Percentiles rank a stretch among this genome's conserved stretches.
These are phyloP conservation scores for Yamadazyma scolyti DNA, from an alignment of 805 yeast species.

Conservation along the genomic window DNA sequence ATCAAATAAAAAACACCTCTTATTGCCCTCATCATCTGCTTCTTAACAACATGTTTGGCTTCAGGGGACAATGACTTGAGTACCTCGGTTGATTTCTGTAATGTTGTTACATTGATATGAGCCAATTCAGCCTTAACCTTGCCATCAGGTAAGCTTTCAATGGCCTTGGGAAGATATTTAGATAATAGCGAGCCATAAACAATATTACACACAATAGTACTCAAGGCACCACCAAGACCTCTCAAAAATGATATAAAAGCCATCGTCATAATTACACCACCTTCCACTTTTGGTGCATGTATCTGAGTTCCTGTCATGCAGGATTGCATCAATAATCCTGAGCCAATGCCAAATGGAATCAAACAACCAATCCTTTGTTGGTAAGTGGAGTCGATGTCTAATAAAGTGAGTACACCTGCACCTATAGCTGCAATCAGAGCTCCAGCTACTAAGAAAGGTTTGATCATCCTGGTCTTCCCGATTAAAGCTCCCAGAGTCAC, in stretches of 20 bases:
- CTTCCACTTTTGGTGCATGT: conserved; percentile 48
- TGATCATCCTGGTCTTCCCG: conserved; percentile 35
- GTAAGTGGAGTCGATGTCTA: conserved; percentile 32
- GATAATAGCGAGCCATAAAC: conserved; percentile 7
- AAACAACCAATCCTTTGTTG: conserved; percentile 42
- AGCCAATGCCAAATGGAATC: conserved; percentile 43
- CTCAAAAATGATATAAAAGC: conserved; percentile 43
- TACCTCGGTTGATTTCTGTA: conserved; percentile 2
- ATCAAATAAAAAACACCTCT: conserved; percentile 37
- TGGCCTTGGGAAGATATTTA: conserved; percentile 6
- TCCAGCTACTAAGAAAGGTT: conserved; percentile 36
- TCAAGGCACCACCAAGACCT: conserved; percentile 44
- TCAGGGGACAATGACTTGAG: conserved; percentile 14
- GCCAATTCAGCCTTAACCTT: conserved; percentile 5
- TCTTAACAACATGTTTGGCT: conserved; percentile 20
- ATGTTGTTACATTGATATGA: conserved; percentile 1
- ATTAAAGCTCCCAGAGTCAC: conserved; percentile 35
- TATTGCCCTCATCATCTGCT: conserved; percentile 31
- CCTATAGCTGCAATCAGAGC: conserved; percentile 39
- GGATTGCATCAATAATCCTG: conserved; percentile 48
- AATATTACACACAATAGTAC: conserved; percentile 19
- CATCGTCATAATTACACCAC: conserved; percentile 47
- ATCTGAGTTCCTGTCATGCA: conserved; percentile 43
- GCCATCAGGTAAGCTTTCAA: too few relatives aligned
- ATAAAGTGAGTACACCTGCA: conserved; percentile 40